Evolutionary conservation across 139 green algal genomes (phyloP).

Genomic region (Volvox reticuliferus): DNA sequence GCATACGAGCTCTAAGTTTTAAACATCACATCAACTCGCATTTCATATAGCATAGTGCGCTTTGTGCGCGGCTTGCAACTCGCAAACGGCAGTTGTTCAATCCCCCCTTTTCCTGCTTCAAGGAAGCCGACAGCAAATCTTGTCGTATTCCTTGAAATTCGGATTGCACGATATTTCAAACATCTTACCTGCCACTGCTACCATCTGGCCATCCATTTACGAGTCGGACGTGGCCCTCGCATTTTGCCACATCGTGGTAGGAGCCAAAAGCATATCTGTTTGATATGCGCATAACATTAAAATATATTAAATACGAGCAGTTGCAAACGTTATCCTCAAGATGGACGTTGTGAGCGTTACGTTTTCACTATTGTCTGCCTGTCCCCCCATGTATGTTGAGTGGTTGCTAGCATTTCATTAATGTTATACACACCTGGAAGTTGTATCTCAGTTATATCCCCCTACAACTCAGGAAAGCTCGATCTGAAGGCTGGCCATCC

Average conservation of each 20-base stretch:
- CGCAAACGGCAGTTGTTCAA: no score
- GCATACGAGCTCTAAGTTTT: no score
- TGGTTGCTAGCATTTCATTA: not conserved
- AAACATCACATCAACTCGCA: not conserved
- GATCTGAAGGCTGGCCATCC: no score
- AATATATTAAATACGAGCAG: no score
- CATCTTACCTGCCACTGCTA: slow-evolving; percentile 35
- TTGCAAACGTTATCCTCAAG: no score
- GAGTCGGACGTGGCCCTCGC: slow-evolving; percentile 1
- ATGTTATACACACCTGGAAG: no score
- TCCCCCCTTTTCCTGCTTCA: not conserved
- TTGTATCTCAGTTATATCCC: no score
- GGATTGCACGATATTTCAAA: not conserved
- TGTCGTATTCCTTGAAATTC: not conserved
- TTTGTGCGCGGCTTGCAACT: no score
- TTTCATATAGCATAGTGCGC: not conserved
- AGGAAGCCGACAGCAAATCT: not conserved
- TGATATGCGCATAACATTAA: no score
- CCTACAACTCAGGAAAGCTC: no score
- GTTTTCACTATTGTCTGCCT: no score
- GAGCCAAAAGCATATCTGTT: slow-evolving; percentile 40
- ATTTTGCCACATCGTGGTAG: slow-evolving; percentile 22
- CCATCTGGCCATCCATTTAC: slow-evolving; percentile 49
- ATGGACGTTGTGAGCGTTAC: no score
- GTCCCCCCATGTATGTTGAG: not conserved